Evolutionary conservation across 2,329 filamentous ascomycete genomes (phyloP).

Genomic region (Hypocrella siamensis): DNA sequence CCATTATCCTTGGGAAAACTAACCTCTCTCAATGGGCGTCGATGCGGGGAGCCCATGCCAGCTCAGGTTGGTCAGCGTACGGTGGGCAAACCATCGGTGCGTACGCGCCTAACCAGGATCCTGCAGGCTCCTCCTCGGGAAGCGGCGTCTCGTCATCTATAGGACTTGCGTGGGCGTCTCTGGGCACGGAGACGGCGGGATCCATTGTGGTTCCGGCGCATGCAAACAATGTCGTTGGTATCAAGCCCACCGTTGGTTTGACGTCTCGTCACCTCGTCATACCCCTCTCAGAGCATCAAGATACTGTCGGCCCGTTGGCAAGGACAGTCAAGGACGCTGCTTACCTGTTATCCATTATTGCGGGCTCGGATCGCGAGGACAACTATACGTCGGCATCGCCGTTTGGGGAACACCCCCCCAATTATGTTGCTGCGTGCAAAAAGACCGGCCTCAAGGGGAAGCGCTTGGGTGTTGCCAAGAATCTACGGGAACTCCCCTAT

Average conservation of each 20-base stretch:
- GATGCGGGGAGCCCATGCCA: conserved; percentile 38
- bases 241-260: conserved; percentile 52
- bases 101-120: conserved; percentile 46
- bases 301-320: conserved; percentile 47
- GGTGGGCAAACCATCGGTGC: conserved; percentile 47
- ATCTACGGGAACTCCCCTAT: not conserved
- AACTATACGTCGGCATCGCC: conserved; percentile 47
- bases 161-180: conserved; percentile 5
- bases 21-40: conserved; percentile 53
- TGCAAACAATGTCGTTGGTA: conserved; percentile 45
- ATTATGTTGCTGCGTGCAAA: conserved; percentile 46
- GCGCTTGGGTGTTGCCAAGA: conserved; percentile 38
- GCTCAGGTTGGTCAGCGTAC: conserved; percentile 48
- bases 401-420: conserved; percentile 34
- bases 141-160: conserved; percentile 37
- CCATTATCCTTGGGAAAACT: conserved; percentile 50
- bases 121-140: conserved; percentile 44
- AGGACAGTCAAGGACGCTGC: conserved; percentile 48
- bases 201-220: conserved; percentile 41
- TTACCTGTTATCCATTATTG: conserved; percentile 43
- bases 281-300: conserved; percentile 46
- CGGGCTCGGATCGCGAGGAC: conserved; percentile 41
- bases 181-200: conserved; percentile 35
- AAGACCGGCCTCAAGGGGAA: conserved; percentile 34
- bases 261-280: conserved; percentile 46